Percentiles rank a stretch among this genome's conserved stretches.
Conservation (phyloP, 306 rosid genomes). For the Acacia confusa region DNA sequence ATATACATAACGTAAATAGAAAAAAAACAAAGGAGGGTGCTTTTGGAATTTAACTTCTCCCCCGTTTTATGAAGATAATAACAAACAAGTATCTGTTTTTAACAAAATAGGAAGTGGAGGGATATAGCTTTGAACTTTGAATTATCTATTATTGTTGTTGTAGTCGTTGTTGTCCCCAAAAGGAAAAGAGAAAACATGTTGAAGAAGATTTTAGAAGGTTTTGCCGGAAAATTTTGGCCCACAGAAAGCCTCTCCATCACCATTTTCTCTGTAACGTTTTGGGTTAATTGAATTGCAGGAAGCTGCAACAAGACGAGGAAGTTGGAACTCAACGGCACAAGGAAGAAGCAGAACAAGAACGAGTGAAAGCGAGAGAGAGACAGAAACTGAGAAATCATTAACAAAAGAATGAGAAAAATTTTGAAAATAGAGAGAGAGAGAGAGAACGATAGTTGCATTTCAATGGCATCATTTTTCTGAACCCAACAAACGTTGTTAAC, state of each 20-base stretch:
- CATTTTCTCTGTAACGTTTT: conserved; percentile 27
- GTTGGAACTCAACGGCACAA: not conserved
- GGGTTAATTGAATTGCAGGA: conserved; percentile 28
- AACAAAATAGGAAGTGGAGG: conserved; percentile 15
- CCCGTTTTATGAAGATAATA: not conserved
- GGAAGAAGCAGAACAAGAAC: not conserved
- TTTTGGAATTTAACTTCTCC: not conserved
- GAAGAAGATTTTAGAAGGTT: not conserved
- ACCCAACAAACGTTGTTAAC: conserved; percentile 48
- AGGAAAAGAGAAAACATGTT: not conserved
- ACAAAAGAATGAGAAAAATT: not conserved
- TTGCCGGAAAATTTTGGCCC: conserved; percentile 31
- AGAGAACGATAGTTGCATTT: not conserved
- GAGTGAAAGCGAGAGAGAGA: not conserved
- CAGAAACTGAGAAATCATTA: not conserved
- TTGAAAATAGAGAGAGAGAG: not conserved
- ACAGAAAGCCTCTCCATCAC: conserved; percentile 2
- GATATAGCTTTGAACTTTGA: not conserved
- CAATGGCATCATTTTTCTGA: conserved; percentile 28
- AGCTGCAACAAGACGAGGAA: conserved; percentile 9
- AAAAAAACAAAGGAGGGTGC: not conserved
- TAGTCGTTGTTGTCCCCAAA: not conserved
- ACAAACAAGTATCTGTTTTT: not conserved
- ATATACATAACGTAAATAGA: not conserved
- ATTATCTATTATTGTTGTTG: conserved; percentile 3